Evolutionary conservation across 345 rosid genomes (phyloP).

Genomic region (Kernera saxatilis): DNA sequence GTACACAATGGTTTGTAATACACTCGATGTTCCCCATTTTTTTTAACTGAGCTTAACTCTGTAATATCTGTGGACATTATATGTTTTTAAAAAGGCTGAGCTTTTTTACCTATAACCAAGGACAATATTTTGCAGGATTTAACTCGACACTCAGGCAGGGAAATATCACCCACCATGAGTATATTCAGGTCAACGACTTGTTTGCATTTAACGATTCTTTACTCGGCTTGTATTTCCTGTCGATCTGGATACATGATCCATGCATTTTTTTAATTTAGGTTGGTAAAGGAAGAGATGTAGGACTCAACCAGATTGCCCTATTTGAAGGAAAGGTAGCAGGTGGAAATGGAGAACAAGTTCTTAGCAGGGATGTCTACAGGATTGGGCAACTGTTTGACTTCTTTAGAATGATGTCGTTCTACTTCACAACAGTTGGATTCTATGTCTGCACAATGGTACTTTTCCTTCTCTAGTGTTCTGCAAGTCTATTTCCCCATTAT

Average conservation of each 20-base stretch:
- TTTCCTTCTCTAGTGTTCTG: constrained; percentile 11
- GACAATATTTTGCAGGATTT: constrained; percentile 58
- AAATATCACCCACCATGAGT: constrained; percentile 94
- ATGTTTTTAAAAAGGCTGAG: background rate
- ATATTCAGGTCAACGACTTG: constrained; percentile 64
- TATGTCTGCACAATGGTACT: constrained; percentile 97
- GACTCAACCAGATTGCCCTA: constrained; percentile 95
- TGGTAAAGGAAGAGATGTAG: constrained; percentile 99
- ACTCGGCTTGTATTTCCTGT: constrained; percentile 7
- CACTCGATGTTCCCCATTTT: background rate
- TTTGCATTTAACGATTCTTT: constrained; percentile 10
- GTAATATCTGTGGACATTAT: background rate
- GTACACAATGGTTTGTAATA: background rate
- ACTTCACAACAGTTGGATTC: constrained; percentile 91
- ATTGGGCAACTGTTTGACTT: constrained; percentile 97
- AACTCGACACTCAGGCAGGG: constrained; percentile 98
- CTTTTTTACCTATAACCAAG: constrained; percentile 2
- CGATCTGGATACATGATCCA: constrained; percentile 9
- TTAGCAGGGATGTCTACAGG: constrained; percentile 93
- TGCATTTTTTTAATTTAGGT: constrained; percentile 50
- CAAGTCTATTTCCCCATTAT: background rate
- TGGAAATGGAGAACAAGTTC: constrained; percentile 99
- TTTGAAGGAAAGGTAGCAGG: constrained; percentile 99
- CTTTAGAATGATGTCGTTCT: constrained; percentile 97
- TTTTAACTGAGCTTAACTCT: background rate